Percentiles rank a stretch among this genome's conserved stretches.
Conservation (phyloP, 1,139 yeast species). For the Nadsonia commutata region DNA sequence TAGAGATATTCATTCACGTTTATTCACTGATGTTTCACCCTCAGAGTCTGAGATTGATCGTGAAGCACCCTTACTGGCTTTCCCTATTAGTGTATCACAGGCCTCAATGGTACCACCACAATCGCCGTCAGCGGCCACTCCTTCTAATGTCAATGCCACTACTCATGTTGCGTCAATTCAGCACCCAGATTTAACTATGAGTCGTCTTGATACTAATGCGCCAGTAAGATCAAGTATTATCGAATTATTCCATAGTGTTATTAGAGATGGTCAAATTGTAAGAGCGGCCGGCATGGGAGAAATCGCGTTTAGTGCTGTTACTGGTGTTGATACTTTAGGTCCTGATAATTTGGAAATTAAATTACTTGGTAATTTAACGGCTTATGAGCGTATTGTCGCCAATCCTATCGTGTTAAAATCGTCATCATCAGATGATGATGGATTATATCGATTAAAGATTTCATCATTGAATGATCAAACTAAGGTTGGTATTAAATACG, state of each 20-base stretch:
- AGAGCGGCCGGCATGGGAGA: conserved; percentile 63
- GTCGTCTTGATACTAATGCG: conserved; percentile 40
- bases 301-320: conserved; percentile 51
- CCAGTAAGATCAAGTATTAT: conserved; percentile 42
- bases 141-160: conserved; percentile 1
- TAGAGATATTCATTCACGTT: conserved; percentile 37
- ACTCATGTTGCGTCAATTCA: conserved; percentile 19
- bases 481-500: conserved; percentile 56
- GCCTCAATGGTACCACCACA: conserved; percentile 6
- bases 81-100: background rate
- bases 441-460: conserved; percentile 11
- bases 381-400: conserved; percentile 11
- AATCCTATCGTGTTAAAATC: conserved; percentile 13
- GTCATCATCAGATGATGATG: conserved; percentile 7
- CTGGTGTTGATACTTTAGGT: background rate
- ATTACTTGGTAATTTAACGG: conserved; percentile 3
- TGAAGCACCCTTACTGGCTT: background rate
- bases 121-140: conserved; percentile 12
- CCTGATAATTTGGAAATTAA: conserved; percentile 2
- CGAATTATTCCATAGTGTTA: conserved; percentile 63
- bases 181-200: conserved; percentile 38
- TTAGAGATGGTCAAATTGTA: conserved; percentile 46
- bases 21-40: conserved; percentile 36
- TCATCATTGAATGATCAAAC: conserved; percentile 8
- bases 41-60: conserved; percentile 12